Evolutionary conservation across 208 protist genomes (phyloP).

Genomic region (Porcisia hertigi): DNA sequence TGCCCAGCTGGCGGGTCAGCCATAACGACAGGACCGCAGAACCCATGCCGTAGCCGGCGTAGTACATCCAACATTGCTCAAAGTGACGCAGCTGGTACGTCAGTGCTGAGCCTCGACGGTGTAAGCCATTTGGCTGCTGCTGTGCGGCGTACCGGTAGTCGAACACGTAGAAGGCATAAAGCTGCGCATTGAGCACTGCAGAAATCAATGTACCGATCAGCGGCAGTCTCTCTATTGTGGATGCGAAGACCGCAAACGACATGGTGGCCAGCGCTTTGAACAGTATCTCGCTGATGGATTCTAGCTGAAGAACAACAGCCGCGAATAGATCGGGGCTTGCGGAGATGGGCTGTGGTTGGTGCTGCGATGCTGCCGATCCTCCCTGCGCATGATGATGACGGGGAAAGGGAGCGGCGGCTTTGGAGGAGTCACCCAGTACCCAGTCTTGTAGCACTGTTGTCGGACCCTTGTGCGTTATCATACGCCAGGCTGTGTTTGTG

Average conservation of each 20-base stretch:
- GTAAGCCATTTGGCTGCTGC: constrained; percentile 22
- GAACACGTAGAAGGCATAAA: constrained; percentile 80
- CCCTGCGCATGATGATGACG: neutral
- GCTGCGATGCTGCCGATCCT: neutral
- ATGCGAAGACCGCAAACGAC: constrained; percentile 42
- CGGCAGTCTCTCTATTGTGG: constrained; percentile 18
- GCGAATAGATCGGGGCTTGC: constrained; percentile 25
- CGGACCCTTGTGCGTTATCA: constrained; percentile 26
- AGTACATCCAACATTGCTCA: constrained; percentile 64
- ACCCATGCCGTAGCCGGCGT: constrained; percentile 55
- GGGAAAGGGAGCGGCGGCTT: constrained; percentile 2
- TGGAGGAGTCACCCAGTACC: constrained; percentile 28
- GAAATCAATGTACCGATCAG: constrained; percentile 24
- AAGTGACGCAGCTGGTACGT: constrained; percentile 53
- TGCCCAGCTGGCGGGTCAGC: constrained; percentile 28
- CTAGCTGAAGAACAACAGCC: constrained; percentile 12
- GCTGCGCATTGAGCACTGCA: constrained; percentile 53
- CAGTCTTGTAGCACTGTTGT: constrained; percentile 26
- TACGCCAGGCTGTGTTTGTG: constrained; percentile 8
- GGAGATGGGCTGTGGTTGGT: neutral
- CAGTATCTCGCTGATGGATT: constrained; percentile 45
- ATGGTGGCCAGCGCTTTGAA: constrained; percentile 63
- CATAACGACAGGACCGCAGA: constrained; percentile 38
- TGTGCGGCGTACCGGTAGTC: constrained; percentile 61
- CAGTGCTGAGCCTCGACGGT: constrained; percentile 22